phyloP scores from a whole-genome alignment of 768 basidiomycete species.

The Phylloporus sp. region DNA sequence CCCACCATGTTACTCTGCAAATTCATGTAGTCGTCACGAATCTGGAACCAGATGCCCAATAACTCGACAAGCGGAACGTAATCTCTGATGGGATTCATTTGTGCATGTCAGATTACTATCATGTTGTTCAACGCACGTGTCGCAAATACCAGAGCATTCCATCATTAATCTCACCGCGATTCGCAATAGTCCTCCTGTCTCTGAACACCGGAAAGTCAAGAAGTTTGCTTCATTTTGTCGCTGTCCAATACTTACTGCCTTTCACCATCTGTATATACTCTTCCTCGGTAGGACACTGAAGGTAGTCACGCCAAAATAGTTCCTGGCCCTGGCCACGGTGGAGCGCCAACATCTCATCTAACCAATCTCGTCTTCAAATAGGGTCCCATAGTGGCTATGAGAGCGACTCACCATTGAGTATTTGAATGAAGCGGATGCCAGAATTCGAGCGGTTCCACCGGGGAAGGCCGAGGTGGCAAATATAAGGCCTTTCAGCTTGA shows the following conservation, averaged over 20 bases:
- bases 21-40: slow-evolving; percentile 52
- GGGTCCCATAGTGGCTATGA: neutral
- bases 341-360: slow-evolving; percentile 70
- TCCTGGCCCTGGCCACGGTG: slow-evolving; percentile 95
- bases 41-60: slow-evolving; percentile 56
- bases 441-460: slow-evolving; percentile 7
- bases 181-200: slow-evolving; percentile 90
- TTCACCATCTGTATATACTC: slow-evolving; percentile 96
- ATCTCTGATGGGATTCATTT: slow-evolving; percentile 32
- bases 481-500: slow-evolving; percentile 18
- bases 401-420: slow-evolving; percentile 63
- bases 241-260: slow-evolving; percentile 59
- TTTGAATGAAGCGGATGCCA: slow-evolving; percentile 53
- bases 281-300: slow-evolving; percentile 89
- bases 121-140: slow-evolving; percentile 44
- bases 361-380: neutral
- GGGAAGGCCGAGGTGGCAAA: slow-evolving; percentile 35
- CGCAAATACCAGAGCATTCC: slow-evolving; percentile 63
- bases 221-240: neutral
- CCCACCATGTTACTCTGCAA: slow-evolving; percentile 24
- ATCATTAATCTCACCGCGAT: slow-evolving; percentile 95
- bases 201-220: slow-evolving; percentile 38
- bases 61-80: slow-evolving; percentile 56
- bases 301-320: slow-evolving; percentile 86
- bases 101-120: neutral